These are phyloP conservation scores for Exophiala sideris DNA, from an alignment of 2,329 filamentous ascomycete genomes.

Conservation along the genomic window DNA sequence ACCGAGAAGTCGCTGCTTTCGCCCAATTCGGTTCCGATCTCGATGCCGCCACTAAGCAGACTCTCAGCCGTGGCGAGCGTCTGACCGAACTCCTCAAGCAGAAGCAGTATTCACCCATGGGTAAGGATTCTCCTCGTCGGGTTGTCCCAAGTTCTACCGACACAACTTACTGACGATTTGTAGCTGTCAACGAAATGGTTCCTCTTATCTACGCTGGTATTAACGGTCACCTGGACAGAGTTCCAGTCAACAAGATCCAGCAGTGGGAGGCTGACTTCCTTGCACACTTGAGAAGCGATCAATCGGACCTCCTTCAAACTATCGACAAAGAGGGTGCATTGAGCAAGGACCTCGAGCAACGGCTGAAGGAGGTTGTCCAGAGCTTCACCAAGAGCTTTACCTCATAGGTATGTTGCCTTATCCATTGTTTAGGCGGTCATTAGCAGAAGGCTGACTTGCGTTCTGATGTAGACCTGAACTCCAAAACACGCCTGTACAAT, in stretches of 20 bases:
- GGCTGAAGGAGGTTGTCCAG: slow-evolving; percentile 65
- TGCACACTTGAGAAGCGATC: slow-evolving; percentile 84
- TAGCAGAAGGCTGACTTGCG: neutral
- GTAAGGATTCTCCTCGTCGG: no score
- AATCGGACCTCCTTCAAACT: slow-evolving; percentile 74
- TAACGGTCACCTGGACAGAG: slow-evolving; percentile 85
- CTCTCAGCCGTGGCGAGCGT: slow-evolving; percentile 95
- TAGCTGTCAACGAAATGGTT: slow-evolving; percentile 97
- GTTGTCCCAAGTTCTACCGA: no score
- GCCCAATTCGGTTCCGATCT: slow-evolving; percentile 99
- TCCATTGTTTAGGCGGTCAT: neutral
- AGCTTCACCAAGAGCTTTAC: slow-evolving; percentile 94
- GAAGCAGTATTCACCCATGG: slow-evolving; percentile 98
- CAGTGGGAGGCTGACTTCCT: slow-evolving; percentile 95
- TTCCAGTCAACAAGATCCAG: slow-evolving; percentile 89
- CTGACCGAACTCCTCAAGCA: slow-evolving; percentile 98
- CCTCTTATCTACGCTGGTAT: slow-evolving; percentile 99
- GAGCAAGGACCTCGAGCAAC: slow-evolving; percentile 78
- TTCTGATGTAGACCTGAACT: slow-evolving; percentile 6
- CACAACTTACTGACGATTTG: no score
- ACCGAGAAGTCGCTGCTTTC: slow-evolving; percentile 99
- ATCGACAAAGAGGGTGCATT: slow-evolving; percentile 95
- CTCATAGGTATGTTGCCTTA: slow-evolving; percentile 34
- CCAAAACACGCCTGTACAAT: slow-evolving; percentile 24
- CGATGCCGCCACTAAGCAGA: slow-evolving; percentile 98